These are phyloP conservation scores for Sclerotinia spermophila DNA, from an alignment of 2,329 filamentous ascomycete genomes.

Conservation along the genomic window DNA sequence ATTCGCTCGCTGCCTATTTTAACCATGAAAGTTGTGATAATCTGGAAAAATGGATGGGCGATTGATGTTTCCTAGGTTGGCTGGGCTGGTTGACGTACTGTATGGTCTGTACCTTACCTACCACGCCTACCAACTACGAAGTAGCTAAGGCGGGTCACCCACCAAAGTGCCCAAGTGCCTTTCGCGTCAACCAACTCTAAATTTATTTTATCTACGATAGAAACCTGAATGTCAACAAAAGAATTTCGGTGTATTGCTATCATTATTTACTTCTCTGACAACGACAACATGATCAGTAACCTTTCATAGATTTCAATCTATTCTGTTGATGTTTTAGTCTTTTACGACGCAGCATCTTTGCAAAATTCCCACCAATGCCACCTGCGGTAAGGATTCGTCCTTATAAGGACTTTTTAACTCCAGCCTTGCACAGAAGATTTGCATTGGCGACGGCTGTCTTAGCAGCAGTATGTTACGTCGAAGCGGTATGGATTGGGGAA, in stretches of 20 bases:
- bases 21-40: slow-evolving; percentile 7
- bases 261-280: slow-evolving; percentile 17
- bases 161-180: background rate
- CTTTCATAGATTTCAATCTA: slow-evolving; percentile 14
- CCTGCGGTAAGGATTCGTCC: slow-evolving; percentile 36
- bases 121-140: background rate
- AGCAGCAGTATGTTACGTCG: slow-evolving; percentile 66
- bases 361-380: slow-evolving; percentile 30
- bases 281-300: slow-evolving; percentile 25
- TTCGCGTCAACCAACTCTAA: slow-evolving; percentile 12
- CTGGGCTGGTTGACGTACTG: slow-evolving; percentile 26
- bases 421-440: slow-evolving; percentile 82
- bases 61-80: background rate
- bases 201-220: slow-evolving; percentile 31
- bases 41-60: background rate
- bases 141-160: slow-evolving; percentile 7
- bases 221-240: slow-evolving; percentile 29
- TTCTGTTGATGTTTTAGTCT: slow-evolving; percentile 5
- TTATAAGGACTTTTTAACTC: slow-evolving; percentile 76
- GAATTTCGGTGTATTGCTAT: background rate
- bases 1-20: slow-evolving; percentile 19
- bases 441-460: slow-evolving; percentile 70
- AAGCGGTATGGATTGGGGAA: slow-evolving; percentile 66
- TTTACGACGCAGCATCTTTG: background rate
- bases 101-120: background rate